Evolutionary conservation across 345 rosid species (phyloP), one percentile per base, ranked within the genome.

Genomic region (Euphorbia lathyris): DNA sequence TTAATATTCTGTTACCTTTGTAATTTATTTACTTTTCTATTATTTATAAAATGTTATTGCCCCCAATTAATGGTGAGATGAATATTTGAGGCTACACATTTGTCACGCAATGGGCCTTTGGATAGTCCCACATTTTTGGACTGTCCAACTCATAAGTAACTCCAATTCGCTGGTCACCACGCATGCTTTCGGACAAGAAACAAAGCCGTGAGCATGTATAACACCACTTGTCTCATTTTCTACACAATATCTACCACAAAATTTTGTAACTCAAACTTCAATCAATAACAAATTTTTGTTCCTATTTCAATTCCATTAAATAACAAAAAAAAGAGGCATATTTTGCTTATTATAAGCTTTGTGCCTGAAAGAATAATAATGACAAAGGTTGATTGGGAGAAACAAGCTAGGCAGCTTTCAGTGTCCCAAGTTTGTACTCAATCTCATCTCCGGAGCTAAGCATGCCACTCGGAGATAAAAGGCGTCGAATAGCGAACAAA

Each of bases 381-480:
- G 19, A 66, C 23, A 57, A 16, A 40, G 1, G 11, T 40, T 20
- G 5, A 66, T 32, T 20, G 32, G 29, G 59, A 58, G 32, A 20
- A 70, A 25, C n/a, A 38, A 65, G 50, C 27, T 59, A 85, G 53
- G 80, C 68, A 45, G 84, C 75, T 76, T 70, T 78, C 51, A 65
- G 70, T 53, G 80, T 77, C 72, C 76, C 74, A 59, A 62, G 30
- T 56, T 70, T 62, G 67, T 65, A 66, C 4, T 12, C 70, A 27
- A 60, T 36, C 20, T 29, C 17, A 48, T 75, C 86, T 57, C 78
- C 73, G 3, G 78, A 68, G 65, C 67, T 71, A 26, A 81, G 81
- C 55, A 81, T 58, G 67, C 91, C 85, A 0, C 71, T 36, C 3
- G 42, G 65, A 5, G 77, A 74, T 12, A 67, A 62, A 38, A 74